Evolutionary conservation across 2,329 filamentous ascomycete genomes (phyloP).

Genomic region (Xylaria sp.): DNA sequence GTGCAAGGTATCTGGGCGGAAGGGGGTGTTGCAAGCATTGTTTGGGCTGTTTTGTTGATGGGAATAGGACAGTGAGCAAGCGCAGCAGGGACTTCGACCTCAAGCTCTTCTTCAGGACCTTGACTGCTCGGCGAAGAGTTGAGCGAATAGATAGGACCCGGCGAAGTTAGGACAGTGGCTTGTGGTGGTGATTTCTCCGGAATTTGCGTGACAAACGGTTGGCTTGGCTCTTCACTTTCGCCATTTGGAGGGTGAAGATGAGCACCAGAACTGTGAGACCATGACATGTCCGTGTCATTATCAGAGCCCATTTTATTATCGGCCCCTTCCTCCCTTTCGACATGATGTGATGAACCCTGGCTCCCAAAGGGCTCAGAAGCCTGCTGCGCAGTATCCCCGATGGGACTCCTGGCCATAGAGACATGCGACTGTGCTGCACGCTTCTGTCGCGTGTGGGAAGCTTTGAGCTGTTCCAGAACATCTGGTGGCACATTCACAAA

Average conservation of each 20-base stretch:
- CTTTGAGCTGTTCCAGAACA: conserved; percentile 29
- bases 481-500: conserved; percentile 33
- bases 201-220: conserved; percentile 26
- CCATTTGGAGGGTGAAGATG: conserved; percentile 7
- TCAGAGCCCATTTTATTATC: conserved; percentile 5
- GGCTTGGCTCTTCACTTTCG: conserved; percentile 4
- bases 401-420: not conserved
- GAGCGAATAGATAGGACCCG: conserved; percentile 5
- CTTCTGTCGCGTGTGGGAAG: conserved; percentile 18
- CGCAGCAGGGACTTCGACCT: conserved; percentile 29
- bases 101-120: conserved; percentile 30
- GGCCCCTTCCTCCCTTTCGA: conserved; percentile 2
- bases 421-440: conserved; percentile 7
- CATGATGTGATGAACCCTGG: not conserved
- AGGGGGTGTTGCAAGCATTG: conserved; percentile 29
- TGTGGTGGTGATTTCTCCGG: conserved; percentile 23
- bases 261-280: conserved; percentile 15
- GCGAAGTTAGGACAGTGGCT: conserved; percentile 18
- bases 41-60: conserved; percentile 23
- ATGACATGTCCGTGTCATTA: conserved; percentile 5
- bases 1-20: conserved; percentile 34
- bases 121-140: conserved; percentile 27
- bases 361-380: conserved; percentile 8
- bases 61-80: conserved; percentile 21
- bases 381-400: not conserved